Percentiles rank a stretch among this genome's conserved stretches.
These are phyloP conservation scores for Ogataea methylovora DNA, from an alignment of 805 yeast species.

Conservation along the genomic window DNA sequence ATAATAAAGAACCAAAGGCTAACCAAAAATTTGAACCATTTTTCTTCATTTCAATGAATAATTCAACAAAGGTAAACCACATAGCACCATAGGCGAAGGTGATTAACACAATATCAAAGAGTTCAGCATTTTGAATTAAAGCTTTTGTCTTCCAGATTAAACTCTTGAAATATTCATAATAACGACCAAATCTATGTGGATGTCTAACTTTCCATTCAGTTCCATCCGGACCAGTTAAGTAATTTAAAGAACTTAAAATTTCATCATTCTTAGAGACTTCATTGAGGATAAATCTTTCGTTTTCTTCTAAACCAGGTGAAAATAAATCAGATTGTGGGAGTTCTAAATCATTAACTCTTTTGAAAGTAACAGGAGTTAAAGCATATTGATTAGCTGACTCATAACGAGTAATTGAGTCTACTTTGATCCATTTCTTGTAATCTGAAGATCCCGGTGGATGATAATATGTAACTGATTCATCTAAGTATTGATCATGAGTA, in stretches of 20 bases:
- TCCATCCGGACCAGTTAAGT: conserved; percentile 28
- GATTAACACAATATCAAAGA: conserved; percentile 75
- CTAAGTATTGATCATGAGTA: conserved; percentile 1
- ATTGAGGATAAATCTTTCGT: conserved; percentile 34
- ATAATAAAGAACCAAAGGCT: conserved; percentile 67
- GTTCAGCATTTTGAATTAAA: conserved; percentile 65
- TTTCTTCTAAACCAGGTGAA: conserved; percentile 30
- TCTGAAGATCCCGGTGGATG: conserved; percentile 27
- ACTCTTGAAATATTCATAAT: conserved; percentile 42
- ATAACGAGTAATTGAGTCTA: conserved; percentile 33
- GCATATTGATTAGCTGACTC: conserved; percentile 39
- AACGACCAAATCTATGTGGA: conserved; percentile 46
- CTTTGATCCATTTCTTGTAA: conserved; percentile 38
- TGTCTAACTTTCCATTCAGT: conserved; percentile 56
- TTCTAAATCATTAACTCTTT: conserved; percentile 21
- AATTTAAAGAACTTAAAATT: conserved; percentile 13
- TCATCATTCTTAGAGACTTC: conserved; percentile 16
- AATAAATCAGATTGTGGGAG: conserved; percentile 21
- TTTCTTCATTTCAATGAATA: conserved; percentile 67
- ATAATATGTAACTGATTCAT: conserved; percentile 23
- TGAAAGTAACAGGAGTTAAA: conserved; percentile 52
- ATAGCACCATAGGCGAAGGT: conserved; percentile 78
- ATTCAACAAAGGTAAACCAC: conserved; percentile 72
- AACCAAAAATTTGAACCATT: conserved; percentile 87
- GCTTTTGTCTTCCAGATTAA: conserved; percentile 32